Conservation (phyloP, 129 eudicot genomes). For the Flaveria bidentis region DNA sequence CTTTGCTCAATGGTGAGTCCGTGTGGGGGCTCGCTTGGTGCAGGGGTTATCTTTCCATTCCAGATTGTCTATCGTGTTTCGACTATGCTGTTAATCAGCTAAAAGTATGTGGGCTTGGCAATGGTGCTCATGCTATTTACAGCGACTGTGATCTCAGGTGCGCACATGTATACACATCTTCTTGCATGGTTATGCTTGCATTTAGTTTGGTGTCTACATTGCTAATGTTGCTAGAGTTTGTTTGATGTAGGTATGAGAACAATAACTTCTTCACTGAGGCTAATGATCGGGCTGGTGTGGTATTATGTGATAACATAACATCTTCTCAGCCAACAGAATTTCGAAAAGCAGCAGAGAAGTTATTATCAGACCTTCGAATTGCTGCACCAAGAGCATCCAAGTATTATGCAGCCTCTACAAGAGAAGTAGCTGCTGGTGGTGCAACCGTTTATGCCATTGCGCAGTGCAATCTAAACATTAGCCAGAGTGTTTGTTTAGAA, state of each 20-base stretch:
- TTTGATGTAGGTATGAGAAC: slow-evolving; percentile 54
- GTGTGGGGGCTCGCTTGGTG: slow-evolving; percentile 73
- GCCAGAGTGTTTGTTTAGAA: slow-evolving; percentile 46
- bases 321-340: slow-evolving; percentile 46
- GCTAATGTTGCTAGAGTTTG: background rate
- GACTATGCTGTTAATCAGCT: slow-evolving; percentile 51
- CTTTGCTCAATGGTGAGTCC: slow-evolving; percentile 53
- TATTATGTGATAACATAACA: slow-evolving; percentile 50
- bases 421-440: slow-evolving; percentile 32
- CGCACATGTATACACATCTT: background rate
- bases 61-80: slow-evolving; percentile 57
- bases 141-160: slow-evolving; percentile 75
- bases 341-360: slow-evolving; percentile 29
- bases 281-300: slow-evolving; percentile 46
- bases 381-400: slow-evolving; percentile 53
- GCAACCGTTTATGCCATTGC: slow-evolving; percentile 54
- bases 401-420: slow-evolving; percentile 46
- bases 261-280: slow-evolving; percentile 51
- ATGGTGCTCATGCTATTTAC: slow-evolving; percentile 69
- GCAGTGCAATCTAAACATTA: slow-evolving; percentile 54
- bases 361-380: slow-evolving; percentile 46
- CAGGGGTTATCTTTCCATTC: slow-evolving; percentile 50
- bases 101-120: slow-evolving; percentile 57
- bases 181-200: background rate
- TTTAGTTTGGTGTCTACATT: background rate